Evolutionary conservation across 2,329 filamentous ascomycete genomes (phyloP), one percentile per base, ranked within the genome.

Genomic region (Rutstroemia sp.): DNA sequence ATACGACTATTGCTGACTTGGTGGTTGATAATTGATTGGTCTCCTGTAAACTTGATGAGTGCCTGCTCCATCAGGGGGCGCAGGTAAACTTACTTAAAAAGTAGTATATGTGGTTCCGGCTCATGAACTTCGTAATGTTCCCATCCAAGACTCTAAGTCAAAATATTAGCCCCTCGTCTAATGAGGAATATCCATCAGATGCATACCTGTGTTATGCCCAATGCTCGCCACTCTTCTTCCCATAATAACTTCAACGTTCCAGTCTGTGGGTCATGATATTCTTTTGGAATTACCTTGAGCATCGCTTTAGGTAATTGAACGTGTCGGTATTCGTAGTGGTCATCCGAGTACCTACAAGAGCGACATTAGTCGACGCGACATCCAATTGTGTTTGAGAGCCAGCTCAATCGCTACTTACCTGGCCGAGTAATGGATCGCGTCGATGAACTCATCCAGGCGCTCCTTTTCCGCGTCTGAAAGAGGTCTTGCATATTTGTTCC

Each of bases 101-200:
- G 82, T 55, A 99, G 81, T 69, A 99, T 99, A 73, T 99, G 94
- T 63, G 94, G 94, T 76, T 99, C 94, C 45, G 94, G 94, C 73
- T 97, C 94, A 73, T 99, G 94, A 54, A 99, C 94, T 74, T 99
- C 94, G 71, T 99, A 99, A 73, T 99, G 94, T 72, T 97, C 92
- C 94, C 94, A 99, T 57, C 94, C 94, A 68, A 99, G 78, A 77
- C 92, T 97, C 92, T 97, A 70, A 54, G 50, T 30, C 41, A 41
- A 52, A 10, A 10, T 2, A 21, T 55, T 37, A 55, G 53, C 18
- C 23, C 14, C 27, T 21, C 25, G 16, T 21, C 6, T 9, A 3
- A 2, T 3, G 5, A 10, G 16, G 25, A 25, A 25, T 19, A 16
- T 3, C 25, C 39, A 14, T n/a, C 19, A 30, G 44, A 27, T 49